These are phyloP conservation scores for Neurospora sp. DNA, from an alignment of 495 filamentous ascomycete genomes.

Conservation along the genomic window DNA sequence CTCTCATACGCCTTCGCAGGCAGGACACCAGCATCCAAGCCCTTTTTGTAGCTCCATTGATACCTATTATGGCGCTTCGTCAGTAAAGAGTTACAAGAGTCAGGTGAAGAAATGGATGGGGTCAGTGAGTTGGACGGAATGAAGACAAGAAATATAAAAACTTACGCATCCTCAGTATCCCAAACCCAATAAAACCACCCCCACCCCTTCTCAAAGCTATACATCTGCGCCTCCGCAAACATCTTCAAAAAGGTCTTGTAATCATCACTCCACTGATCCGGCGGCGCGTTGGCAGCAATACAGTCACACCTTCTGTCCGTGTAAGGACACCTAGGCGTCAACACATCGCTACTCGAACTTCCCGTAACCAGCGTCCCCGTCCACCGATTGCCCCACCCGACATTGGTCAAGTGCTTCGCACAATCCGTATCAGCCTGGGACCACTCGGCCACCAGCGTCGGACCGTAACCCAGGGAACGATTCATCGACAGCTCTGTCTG, in stretches of 20 bases:
- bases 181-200: constrained; percentile 98
- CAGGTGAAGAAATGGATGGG: neutral
- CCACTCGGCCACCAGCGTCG: constrained; percentile 97
- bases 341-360: constrained; percentile 42
- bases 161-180: constrained; percentile 37
- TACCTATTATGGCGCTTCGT: constrained; percentile 53
- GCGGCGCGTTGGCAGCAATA: constrained; percentile 60
- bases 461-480: constrained; percentile 75
- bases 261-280: constrained; percentile 49
- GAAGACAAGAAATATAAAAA: constrained; percentile 1
- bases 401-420: constrained; percentile 77
- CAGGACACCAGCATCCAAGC: constrained; percentile 72
- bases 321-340: constrained; percentile 62
- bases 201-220: constrained; percentile 77
- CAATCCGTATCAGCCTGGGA: constrained; percentile 98
- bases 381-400: constrained; percentile 82
- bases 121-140: neutral
- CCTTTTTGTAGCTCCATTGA: constrained; percentile 92
- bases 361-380: constrained; percentile 60
- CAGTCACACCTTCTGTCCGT: constrained; percentile 59
- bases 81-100: constrained; percentile 13
- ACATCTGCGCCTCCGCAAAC: constrained; percentile 95
- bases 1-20: constrained; percentile 68
- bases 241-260: constrained; percentile 83
- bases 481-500: constrained; percentile 65